phyloP scores from a whole-genome alignment of 495 filamentous ascomycete genomes.

The Rhypophila decipiens region DNA sequence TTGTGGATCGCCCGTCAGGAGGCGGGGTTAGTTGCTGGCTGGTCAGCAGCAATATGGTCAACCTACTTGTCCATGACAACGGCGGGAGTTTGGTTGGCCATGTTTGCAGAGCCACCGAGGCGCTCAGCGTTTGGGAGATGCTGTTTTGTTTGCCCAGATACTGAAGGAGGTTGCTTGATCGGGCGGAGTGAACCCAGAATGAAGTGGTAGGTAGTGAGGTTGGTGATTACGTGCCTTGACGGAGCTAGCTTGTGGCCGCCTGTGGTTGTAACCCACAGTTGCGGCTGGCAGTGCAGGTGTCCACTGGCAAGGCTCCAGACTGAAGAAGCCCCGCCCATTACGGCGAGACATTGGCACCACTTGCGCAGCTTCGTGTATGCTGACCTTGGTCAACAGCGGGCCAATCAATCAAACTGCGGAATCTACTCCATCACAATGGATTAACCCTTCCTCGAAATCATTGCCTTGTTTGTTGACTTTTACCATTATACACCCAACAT shows the following conservation, averaged over 20 bases:
- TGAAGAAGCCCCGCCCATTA: conserved; percentile 14
- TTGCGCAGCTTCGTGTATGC: conserved; percentile 5
- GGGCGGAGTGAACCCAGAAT: conserved; percentile 4
- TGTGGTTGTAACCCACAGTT: not conserved
- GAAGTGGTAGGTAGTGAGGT: not conserved
- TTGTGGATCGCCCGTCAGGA: not conserved
- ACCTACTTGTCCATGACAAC: conserved; percentile 99
- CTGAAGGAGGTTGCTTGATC: conserved; percentile 11
- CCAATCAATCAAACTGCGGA: too few species aligned
- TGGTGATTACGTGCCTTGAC: conserved; percentile 27
- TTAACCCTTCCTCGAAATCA: too few species aligned
- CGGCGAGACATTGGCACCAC: conserved; percentile 7
- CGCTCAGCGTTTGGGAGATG: conserved; percentile 18
- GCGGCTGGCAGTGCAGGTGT: too few species aligned
- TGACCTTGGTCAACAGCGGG: too few species aligned
- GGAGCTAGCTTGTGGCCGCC: conserved; percentile 13
- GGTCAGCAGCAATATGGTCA: conserved; percentile 7
- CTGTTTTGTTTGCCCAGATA: conserved; percentile 16
- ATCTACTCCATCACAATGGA: too few species aligned
- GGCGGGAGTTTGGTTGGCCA: conserved; percentile 97
- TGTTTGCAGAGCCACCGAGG: conserved; percentile 35
- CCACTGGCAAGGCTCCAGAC: too few species aligned
- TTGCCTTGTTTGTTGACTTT: too few species aligned
- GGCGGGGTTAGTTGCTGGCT: conserved; percentile 15
- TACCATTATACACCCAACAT: too few species aligned